Percentiles rank a stretch among this genome's conserved stretches.
phyloP scores from a whole-genome alignment of 2,329 filamentous ascomycete genomes.

The Exophiala sp. region DNA sequence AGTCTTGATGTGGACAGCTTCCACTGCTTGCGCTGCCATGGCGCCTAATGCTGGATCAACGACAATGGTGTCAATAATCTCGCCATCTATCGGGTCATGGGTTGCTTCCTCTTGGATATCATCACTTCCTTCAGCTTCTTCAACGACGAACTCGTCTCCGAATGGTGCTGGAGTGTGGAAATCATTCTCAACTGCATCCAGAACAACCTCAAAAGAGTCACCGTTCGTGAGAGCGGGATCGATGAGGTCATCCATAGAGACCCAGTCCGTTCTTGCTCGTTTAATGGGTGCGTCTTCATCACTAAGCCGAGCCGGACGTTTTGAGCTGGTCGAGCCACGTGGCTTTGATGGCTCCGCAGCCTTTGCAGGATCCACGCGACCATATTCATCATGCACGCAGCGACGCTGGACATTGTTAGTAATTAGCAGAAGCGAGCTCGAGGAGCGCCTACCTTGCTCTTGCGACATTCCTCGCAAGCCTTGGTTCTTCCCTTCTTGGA shows the following conservation, averaged over 20 bases:
- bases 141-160: constrained; percentile 24
- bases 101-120: background rate
- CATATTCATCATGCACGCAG: constrained; percentile 64
- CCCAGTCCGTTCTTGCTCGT: constrained; percentile 28
- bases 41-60: constrained; percentile 18
- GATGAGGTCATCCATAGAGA: constrained; percentile 22
- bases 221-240: constrained; percentile 23
- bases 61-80: background rate
- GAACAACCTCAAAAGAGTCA: background rate
- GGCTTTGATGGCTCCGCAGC: constrained; percentile 60
- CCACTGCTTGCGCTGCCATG: background rate
- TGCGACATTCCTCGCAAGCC: constrained; percentile 64
- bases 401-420: constrained; percentile 50
- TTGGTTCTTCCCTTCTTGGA: constrained; percentile 59
- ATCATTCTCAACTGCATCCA: constrained; percentile 18
- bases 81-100: background rate
- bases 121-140: background rate
- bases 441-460: constrained; percentile 57
- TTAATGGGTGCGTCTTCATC: constrained; percentile 42
- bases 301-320: constrained; percentile 47
- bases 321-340: constrained; percentile 54
- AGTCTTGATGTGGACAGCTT: constrained; percentile 2
- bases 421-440: constrained; percentile 6
- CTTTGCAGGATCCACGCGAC: constrained; percentile 62
- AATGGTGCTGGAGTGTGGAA: constrained; percentile 25